Conservation (phyloP, 2,329 filamentous ascomycete species). For the Sphaceloma murrayae region DNA sequence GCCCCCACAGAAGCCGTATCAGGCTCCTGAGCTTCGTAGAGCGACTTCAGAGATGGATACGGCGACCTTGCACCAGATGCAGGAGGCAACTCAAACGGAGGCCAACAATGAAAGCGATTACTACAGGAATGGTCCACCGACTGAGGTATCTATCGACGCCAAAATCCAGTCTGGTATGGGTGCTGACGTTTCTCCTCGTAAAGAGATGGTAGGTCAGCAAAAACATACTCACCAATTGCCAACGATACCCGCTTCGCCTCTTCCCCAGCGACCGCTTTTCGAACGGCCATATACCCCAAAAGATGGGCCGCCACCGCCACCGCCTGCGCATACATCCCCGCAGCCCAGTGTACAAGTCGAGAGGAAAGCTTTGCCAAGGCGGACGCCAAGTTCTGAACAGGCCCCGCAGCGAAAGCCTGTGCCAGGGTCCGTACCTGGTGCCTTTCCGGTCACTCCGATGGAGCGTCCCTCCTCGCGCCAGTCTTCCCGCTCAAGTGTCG, state of each 20-base stretch:
- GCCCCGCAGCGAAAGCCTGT: conserved; percentile 23
- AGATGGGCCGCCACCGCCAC: conserved; percentile 24
- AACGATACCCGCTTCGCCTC: conserved; percentile 40
- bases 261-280: conserved; percentile 31
- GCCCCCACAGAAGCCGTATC: conserved; percentile 59
- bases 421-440: conserved; percentile 27
- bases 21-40: conserved; percentile 66
- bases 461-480: conserved; percentile 10
- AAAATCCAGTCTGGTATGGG: conserved; percentile 31
- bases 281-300: conserved; percentile 14
- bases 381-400: conserved; percentile 1
- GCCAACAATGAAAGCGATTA: conserved; percentile 27
- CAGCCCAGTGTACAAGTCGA: neutral
- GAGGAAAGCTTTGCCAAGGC: conserved; percentile 3
- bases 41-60: conserved; percentile 77
- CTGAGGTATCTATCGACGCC: conserved; percentile 35
- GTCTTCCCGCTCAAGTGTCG: conserved; percentile 30
- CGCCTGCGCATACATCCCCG: conserved; percentile 19
- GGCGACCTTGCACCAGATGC: conserved; percentile 71
- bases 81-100: conserved; percentile 47
- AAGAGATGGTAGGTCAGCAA: conserved; percentile 30
- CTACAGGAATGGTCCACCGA: conserved; percentile 22
- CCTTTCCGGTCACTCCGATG: conserved; percentile 8
- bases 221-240: conserved; percentile 28
- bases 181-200: conserved; percentile 48